Conservation (phyloP, 305 asterid genomes). For the Petunia hybrid region DNA sequence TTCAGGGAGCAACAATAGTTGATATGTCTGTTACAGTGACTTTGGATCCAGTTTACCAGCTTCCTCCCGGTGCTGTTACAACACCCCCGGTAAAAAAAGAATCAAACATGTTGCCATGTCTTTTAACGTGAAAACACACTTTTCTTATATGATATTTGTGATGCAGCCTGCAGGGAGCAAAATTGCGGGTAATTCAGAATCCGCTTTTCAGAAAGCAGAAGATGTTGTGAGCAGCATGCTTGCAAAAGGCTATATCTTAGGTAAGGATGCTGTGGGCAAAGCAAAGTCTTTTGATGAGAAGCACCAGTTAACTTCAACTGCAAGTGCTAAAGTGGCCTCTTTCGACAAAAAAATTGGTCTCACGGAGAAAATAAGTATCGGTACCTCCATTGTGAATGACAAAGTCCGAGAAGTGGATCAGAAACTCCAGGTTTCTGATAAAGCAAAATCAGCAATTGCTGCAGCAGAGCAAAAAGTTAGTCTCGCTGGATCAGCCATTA, state of each 20-base stretch:
- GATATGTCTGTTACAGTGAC: slow-evolving; percentile 73
- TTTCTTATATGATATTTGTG: slow-evolving; percentile 27
- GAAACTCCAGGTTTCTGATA: slow-evolving; percentile 90
- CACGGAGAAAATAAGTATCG: slow-evolving; percentile 77
- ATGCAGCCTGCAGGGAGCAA: slow-evolving; percentile 57
- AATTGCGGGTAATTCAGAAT: slow-evolving; percentile 56
- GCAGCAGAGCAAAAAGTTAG: slow-evolving; percentile 92
- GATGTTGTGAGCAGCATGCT: slow-evolving; percentile 93
- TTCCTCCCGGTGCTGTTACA: slow-evolving; percentile 74
- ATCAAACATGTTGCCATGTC: not conserved
- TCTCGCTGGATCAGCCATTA: slow-evolving; percentile 82
- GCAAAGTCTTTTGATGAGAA: slow-evolving; percentile 85
- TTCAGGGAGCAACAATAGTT: slow-evolving; percentile 94
- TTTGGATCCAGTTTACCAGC: slow-evolving; percentile 72
- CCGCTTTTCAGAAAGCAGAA: slow-evolving; percentile 87
- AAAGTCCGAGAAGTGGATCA: slow-evolving; percentile 90
- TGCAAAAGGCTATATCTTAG: slow-evolving; percentile 85
- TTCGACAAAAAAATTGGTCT: slow-evolving; percentile 80
- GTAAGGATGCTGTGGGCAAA: slow-evolving; percentile 81
- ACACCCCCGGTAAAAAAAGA: slow-evolving; percentile 56
- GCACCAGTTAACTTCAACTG: slow-evolving; percentile 86
- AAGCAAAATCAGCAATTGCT: slow-evolving; percentile 82
- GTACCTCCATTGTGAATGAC: slow-evolving; percentile 81
- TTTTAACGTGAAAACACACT: slow-evolving; percentile 3
- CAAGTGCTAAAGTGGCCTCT: slow-evolving; percentile 81